Evolutionary conservation across 805 yeast species (phyloP).

Genomic region (Ogataea glucozyma): DNA sequence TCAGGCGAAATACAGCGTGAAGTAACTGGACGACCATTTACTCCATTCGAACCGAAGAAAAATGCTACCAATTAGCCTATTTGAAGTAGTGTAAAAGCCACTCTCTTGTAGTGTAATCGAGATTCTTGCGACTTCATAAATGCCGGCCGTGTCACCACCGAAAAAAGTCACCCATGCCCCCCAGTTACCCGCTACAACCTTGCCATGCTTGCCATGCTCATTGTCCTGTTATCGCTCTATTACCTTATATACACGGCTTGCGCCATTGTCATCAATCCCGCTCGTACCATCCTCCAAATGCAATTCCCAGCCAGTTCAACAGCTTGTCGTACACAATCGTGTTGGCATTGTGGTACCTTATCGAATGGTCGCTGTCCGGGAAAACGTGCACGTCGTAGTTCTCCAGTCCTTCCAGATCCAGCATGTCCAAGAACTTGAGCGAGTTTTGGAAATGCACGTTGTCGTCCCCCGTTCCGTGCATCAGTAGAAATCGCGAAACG

Average conservation of each 20-base stretch:
- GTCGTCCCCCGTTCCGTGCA: constrained; percentile 98
- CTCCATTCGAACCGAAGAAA: no score
- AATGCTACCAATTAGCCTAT: no score
- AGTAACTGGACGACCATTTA: no score
- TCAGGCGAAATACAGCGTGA: no score
- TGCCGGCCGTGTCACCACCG: no score
- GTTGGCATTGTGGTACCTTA: constrained; percentile 71
- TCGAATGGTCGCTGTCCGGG: constrained; percentile 80
- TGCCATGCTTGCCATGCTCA: background rate
- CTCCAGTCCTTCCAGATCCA: constrained; percentile 72
- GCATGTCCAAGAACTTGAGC: constrained; percentile 69
- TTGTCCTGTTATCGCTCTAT: constrained; percentile 12
- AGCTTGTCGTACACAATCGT: constrained; percentile 68
- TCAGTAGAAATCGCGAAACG: constrained; percentile 69
- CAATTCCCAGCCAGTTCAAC: constrained; percentile 61
- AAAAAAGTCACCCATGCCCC: no score
- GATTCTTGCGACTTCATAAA: no score
- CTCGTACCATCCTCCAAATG: constrained; percentile 53
- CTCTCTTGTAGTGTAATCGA: no score
- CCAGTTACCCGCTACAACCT: background rate
- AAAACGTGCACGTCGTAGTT: constrained; percentile 79
- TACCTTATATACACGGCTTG: background rate
- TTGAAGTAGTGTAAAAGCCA: no score
- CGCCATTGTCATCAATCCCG: no score
- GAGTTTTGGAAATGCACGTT: constrained; percentile 95